Conservation (phyloP, 257 asterid genomes). For the Cordia subcordata region DNA sequence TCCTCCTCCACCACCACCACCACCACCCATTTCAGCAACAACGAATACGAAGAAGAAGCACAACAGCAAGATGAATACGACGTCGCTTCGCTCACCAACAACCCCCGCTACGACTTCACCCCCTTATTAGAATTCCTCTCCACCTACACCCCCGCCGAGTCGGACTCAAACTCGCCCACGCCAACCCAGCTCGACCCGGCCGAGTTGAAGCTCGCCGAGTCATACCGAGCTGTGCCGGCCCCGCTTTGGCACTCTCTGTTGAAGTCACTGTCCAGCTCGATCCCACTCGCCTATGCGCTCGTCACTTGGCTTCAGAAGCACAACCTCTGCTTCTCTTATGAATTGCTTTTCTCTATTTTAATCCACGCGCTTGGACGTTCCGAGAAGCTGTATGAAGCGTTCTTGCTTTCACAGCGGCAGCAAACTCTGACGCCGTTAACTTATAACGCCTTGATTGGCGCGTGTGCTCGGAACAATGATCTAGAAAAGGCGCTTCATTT, state of each 20-base stretch:
- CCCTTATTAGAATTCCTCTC: conserved; percentile 76
- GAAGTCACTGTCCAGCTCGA: conserved; percentile 60
- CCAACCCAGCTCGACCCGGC: conserved; percentile 43
- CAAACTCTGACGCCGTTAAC: conserved; percentile 78
- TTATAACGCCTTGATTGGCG: conserved; percentile 90
- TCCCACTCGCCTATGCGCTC: conserved; percentile 55
- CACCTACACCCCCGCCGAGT: conserved; percentile 23
- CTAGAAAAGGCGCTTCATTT: conserved; percentile 79
- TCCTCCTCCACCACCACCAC: conserved; percentile 21
- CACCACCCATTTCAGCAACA: conserved; percentile 27
- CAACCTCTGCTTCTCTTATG: conserved; percentile 82
- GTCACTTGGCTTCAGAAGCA: conserved; percentile 86
- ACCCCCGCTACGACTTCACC: conserved; percentile 61
- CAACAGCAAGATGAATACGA: conserved; percentile 49
- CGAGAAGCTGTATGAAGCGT: conserved; percentile 89
- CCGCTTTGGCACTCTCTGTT: conserved; percentile 89
- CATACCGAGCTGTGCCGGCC: conserved; percentile 82
- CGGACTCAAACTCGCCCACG: conserved; percentile 28
- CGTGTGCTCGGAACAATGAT: conserved; percentile 89
- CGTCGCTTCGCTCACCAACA: conserved; percentile 37
- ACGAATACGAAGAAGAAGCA: conserved; percentile 17
- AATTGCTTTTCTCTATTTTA: conserved; percentile 75
- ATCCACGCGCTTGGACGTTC: conserved; percentile 78
- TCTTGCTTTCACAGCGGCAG: conserved; percentile 70
- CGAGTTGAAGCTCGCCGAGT: conserved; percentile 67